Base-by-base conservation (phyloP, 495 filamentous ascomycete species). In the Chaetomium cochliodes region DNA sequence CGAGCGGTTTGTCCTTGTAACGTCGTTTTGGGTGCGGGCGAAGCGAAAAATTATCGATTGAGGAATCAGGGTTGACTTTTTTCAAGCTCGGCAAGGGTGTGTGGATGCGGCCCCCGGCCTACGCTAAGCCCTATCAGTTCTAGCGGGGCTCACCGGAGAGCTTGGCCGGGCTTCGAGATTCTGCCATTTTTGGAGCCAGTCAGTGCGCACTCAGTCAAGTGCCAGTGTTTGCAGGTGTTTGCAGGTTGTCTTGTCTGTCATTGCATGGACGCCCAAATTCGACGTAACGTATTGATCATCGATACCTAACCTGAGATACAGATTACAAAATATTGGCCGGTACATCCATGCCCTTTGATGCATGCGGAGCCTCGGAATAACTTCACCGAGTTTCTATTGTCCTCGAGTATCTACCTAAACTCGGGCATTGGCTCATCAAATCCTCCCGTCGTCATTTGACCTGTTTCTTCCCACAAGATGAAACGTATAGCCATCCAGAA, bases 41-140 rank as follows among this genome's bases (percentile, higher is more conserved):
- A 71, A 68, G 57, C 64, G 59, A 68, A 68, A 67, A 67, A 69
- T 67, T 69, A 58, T 62, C 58, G 65, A 66, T 63, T 54, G 63
- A 61, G 60, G 44, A 72, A 68, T 72, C 60, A 70, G 72, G 72
- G 72, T 70, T 69, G 67, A 63, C 67, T 73, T 73, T 72, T 73
- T 72, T 63, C 65, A 23, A 41, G 42, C 65, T 64, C 59, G 62
- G 65, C 68, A 65, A 67, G 58, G 64, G 26, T 44, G 62, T 63
- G 63, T 58, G 57, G 54, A 26, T 41, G 26, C n/a, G 44, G 63
- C 62, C 62, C 2, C 2, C 22, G 8, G 52, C 16, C 49, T 55
- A 39, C 60, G 42, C 60, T 53, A 53, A 30, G 28, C 28, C 28
- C 28, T 30, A 30, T 30, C 28, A 30, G 28, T 30, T 30, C 28